A percentile compares a stretch with the other conserved stretches of the same genome.
Evolutionary conservation across 129 eudicot species (phyloP).

Genomic region (Pittosporum tobira): DNA sequence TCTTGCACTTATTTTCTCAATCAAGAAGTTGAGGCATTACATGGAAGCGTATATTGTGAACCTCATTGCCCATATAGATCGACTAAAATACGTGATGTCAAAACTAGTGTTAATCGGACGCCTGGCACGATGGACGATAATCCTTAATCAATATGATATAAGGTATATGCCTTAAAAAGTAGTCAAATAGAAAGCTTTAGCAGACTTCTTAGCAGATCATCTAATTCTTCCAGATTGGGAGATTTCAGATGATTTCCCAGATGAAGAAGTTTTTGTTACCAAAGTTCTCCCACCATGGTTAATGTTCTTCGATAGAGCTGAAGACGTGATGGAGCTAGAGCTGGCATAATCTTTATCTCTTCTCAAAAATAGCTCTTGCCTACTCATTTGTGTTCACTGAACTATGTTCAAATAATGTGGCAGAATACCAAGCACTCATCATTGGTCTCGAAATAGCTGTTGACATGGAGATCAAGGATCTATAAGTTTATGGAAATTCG

Average conservation of each 20-base stretch:
- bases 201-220: conserved; percentile 10
- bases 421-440: no score
- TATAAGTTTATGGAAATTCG: no score
- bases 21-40: conserved; percentile 12
- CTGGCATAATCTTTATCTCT: no score
- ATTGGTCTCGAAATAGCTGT: no score
- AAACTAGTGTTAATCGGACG: not conserved
- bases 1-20: conserved; percentile 4
- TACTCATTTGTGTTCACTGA: no score
- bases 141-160: no score
- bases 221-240: conserved; percentile 13
- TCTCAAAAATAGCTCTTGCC: no score
- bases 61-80: conserved; percentile 6
- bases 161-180: conserved; percentile 21
- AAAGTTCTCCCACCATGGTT: not conserved
- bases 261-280: not conserved
- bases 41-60: not conserved
- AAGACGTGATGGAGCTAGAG: no score
- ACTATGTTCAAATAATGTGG: no score
- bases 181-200: conserved; percentile 15
- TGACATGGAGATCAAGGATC: no score
- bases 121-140: conserved; percentile 8
- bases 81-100: conserved; percentile 3
- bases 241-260: conserved; percentile 2
- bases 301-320: no score